Conservation (phyloP, 176 grass and related monocot genomes). For the Cymbopogon citratus region DNA sequence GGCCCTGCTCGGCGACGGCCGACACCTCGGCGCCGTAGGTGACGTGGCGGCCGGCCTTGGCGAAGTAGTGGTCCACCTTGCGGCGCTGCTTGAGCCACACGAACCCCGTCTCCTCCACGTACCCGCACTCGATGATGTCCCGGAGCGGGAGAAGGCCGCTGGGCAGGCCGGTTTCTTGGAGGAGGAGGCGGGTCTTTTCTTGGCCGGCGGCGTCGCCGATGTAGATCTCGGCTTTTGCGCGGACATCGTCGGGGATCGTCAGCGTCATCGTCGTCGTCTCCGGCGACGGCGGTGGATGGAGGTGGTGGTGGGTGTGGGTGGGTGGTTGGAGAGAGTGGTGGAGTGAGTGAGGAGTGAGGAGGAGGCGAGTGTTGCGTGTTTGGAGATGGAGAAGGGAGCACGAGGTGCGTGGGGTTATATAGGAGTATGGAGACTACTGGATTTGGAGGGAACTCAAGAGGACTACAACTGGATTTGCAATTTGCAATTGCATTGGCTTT, state of each 20-base stretch:
- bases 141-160: constrained; percentile 49
- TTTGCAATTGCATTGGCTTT: too few relatives aligned
- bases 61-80: constrained; percentile 78
- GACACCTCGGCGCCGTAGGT: constrained; percentile 67
- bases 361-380: too few relatives aligned
- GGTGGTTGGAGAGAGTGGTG: not conserved
- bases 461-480: too few relatives aligned
- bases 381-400: too few relatives aligned
- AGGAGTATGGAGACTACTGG: too few relatives aligned
- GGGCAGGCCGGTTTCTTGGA: constrained; percentile 54
- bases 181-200: constrained; percentile 48
- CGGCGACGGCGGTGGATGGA: too few relatives aligned
- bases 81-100: constrained; percentile 76
- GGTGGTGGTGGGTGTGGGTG: not conserved
- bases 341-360: too few relatives aligned
- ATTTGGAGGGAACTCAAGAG: too few relatives aligned
- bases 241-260: constrained; percentile 42
- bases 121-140: constrained; percentile 85
- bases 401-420: too few relatives aligned
- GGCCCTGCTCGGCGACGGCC: constrained; percentile 41
- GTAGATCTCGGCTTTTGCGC: constrained; percentile 69
- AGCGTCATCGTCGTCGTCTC: constrained; percentile 39
- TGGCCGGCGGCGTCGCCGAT: constrained; percentile 59
- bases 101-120: constrained; percentile 72
- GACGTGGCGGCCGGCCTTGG: constrained; percentile 44